Evolutionary conservation across 2,329 filamentous ascomycete species (phyloP).

Genomic region (Pezicula radicicola): DNA sequence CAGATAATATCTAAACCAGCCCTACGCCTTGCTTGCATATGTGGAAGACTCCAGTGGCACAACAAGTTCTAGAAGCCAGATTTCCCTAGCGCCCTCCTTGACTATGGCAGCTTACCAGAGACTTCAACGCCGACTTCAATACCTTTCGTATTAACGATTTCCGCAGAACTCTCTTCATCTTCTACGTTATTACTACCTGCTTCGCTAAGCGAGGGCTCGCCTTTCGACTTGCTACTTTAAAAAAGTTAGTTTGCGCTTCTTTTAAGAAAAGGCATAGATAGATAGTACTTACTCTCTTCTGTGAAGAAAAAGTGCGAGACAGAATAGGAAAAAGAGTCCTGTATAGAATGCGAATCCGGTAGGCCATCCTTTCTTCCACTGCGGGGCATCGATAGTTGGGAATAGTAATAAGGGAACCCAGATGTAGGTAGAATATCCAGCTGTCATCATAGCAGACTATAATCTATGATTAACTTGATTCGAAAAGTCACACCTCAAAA

Average conservation of each 20-base stretch:
- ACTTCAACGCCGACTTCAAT: neutral
- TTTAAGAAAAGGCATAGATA: neutral
- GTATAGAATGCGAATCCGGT: neutral
- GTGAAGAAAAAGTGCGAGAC: neutral
- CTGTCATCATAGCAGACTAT: conserved; percentile 1
- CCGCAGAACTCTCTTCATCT: neutral
- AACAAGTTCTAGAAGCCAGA: too few species aligned
- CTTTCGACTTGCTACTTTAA: neutral
- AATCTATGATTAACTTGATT: neutral
- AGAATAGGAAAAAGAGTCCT: neutral
- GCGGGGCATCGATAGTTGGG: neutral
- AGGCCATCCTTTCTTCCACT: conserved; percentile 1
- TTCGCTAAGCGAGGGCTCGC: neutral
- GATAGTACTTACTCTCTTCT: neutral
- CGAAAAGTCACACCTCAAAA: neutral
- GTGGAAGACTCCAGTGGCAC: too few species aligned
- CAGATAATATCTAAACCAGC: too few species aligned
- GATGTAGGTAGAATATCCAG: conserved; percentile 1
- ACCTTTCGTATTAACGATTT: neutral
- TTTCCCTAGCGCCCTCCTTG: too few species aligned
- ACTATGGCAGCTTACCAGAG: neutral
- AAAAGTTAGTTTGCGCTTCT: neutral
- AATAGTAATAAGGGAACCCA: neutral
- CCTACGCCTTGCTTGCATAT: too few species aligned
- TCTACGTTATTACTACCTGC: neutral